Percentiles rank a stretch among this genome's conserved stretches.
Conservation (phyloP, 2,329 filamentous ascomycete genomes). For the Capronia epimyces region DNA sequence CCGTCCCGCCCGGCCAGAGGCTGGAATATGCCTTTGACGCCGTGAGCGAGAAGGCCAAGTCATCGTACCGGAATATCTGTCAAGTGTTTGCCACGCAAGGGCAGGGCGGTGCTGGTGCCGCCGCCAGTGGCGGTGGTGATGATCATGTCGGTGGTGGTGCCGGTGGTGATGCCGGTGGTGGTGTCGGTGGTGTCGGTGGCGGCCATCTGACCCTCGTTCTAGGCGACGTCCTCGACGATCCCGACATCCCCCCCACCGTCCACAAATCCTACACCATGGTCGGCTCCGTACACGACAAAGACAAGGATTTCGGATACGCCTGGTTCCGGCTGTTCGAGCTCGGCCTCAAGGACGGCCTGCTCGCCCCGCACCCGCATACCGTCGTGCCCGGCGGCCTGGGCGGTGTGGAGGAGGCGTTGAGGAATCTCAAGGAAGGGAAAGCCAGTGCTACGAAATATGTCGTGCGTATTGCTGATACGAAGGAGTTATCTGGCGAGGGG, state of each 20-base stretch:
- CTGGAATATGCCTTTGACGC: slow-evolving; percentile 54
- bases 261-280: not conserved
- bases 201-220: not conserved
- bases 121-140: not conserved
- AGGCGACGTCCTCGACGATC: not conserved
- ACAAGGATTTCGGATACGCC: slow-evolving; percentile 41
- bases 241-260: not conserved
- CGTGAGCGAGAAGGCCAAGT: slow-evolving; percentile 34
- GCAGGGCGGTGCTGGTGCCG: not conserved
- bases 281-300: not conserved
- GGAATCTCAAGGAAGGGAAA: slow-evolving; percentile 54
- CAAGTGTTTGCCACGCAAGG: not conserved
- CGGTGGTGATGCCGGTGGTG: not conserved
- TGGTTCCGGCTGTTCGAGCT: slow-evolving; percentile 42
- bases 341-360: slow-evolving; percentile 47
- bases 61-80: slow-evolving; percentile 37
- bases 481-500: not conserved
- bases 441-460: slow-evolving; percentile 62
- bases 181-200: no score
- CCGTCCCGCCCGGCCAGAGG: slow-evolving; percentile 37
- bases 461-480: slow-evolving; percentile 49
- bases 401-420: slow-evolving; percentile 50
- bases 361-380: slow-evolving; percentile 46
- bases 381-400: slow-evolving; percentile 50
- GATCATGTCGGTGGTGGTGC: no score